phyloP scores from a whole-genome alignment of 139 green algal genomes.

The Chlorella sorokiniana region DNA sequence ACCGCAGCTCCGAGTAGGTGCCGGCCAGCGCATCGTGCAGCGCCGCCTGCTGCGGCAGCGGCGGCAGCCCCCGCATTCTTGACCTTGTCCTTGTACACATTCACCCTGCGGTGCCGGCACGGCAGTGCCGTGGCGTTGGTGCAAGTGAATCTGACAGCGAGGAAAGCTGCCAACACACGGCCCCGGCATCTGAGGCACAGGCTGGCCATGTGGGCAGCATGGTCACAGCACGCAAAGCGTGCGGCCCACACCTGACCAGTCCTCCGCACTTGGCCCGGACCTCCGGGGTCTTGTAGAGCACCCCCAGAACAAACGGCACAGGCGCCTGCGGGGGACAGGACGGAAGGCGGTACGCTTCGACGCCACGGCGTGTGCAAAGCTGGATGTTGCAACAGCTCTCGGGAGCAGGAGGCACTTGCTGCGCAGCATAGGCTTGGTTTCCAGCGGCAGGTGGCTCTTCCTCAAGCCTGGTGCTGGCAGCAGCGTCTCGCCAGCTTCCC shows the following conservation, averaged over 20 bases:
- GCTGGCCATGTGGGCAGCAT: too few relatives aligned
- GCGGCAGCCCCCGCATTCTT: constrained; percentile 58
- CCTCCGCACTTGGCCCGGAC: constrained; percentile 52
- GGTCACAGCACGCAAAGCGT: too few relatives aligned
- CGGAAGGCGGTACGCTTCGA: too few relatives aligned
- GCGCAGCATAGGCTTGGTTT: too few relatives aligned
- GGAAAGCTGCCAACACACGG: too few relatives aligned
- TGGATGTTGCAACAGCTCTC: too few relatives aligned
- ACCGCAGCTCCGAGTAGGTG: constrained; percentile 60
- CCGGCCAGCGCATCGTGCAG: constrained; percentile 60
- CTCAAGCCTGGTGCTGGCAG: too few relatives aligned
- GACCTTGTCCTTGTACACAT: constrained; percentile 86
- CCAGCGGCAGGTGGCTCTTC: too few relatives aligned
- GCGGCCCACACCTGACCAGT: constrained; percentile 23
- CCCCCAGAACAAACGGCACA: constrained; percentile 82
- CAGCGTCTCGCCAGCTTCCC: background rate
- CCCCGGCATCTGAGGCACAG: too few relatives aligned
- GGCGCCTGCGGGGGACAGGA: constrained; percentile 34
- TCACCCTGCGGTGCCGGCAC: constrained; percentile 56
- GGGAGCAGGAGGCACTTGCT: too few relatives aligned
- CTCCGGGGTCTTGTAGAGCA: constrained; percentile 90
- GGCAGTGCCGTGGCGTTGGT: background rate
- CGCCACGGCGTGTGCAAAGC: too few relatives aligned
- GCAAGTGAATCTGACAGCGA: too few relatives aligned
- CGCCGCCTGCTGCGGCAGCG: constrained; percentile 55